Base-by-base conservation (phyloP, 345 rosid species). In the Rhodomyrtus tomentosa region DNA sequence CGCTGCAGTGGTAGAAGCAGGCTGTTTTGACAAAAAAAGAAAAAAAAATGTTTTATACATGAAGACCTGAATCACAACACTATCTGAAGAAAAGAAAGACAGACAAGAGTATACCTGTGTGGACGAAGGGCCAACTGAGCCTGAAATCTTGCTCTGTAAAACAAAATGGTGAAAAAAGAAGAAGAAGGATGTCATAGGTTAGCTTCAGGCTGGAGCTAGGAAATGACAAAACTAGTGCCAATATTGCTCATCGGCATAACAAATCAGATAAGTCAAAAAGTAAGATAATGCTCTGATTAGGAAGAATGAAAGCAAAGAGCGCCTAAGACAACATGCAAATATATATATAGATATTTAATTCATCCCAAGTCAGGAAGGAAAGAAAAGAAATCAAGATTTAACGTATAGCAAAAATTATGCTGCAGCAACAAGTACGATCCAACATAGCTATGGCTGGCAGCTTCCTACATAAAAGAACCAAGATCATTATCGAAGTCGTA, bases 61-160 rank as follows among this genome's bases (percentile, higher is more conserved):
- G 53, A 24, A 82, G 45, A 53, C 32, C 82, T 49, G 25, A 62
- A 82, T 58, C 84, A 81, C 7, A 21, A 84, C 79, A 72, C 51
- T 38, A 80, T 36, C 45, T 7, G 5, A 32, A 12, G 11, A 52
- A 82, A 45, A 48, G 18, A 49, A 13, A 49, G n/a, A 32, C 42
- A 21, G 22, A 22, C 24, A 56, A 68, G 54, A 32, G 22, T 7
- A 42, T 83, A 55, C 52, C 80, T 83, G 91, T 48, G 58, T 25
- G 21, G 91, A 83, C 10, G 88, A 82, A 18, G 80, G 48, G 12
- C 83, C 88, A 50, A 84, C 80, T 40, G 91, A 81, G 56, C 88
- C 68, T 52, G 89, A 85, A 45, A 51, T 84, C 87, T 95, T 95
- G 89, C 93, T 96, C 99, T 95, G 92, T 38, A 62, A 56, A 82